Percentiles rank a stretch among this genome's conserved stretches.
Evolutionary conservation across 1,284 basidiomycete species (phyloP).

Genomic region (Pseudozyma pruni): DNA sequence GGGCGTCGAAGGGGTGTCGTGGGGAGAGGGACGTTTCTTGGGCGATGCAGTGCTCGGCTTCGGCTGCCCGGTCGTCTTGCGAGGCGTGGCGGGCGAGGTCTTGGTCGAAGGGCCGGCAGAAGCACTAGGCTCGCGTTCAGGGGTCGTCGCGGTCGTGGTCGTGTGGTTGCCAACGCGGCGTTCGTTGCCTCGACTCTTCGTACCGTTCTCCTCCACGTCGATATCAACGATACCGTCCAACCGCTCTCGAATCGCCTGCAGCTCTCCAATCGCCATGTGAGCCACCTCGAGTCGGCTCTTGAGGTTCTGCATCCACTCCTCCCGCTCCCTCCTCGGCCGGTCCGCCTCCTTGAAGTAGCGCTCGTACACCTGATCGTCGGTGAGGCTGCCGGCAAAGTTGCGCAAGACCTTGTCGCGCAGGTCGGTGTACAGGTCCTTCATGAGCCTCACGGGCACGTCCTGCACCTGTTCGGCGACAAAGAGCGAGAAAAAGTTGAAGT

Average conservation of each 20-base stretch:
- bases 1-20: neutral
- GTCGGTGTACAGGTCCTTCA: constrained; percentile 8
- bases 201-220: neutral
- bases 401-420: constrained; percentile 1
- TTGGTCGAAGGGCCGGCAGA: neutral
- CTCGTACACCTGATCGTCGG: constrained; percentile 17
- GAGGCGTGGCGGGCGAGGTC: neutral
- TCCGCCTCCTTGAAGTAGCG: constrained; percentile 22
- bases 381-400: neutral
- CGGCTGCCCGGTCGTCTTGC: neutral
- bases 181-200: neutral
- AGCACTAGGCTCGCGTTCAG: too few relatives aligned
- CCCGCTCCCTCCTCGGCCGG: constrained; percentile 9
- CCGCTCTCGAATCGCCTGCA: neutral
- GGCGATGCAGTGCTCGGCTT: neutral
- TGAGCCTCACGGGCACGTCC: constrained; percentile 2
- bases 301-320: constrained; percentile 1
- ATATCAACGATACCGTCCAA: neutral
- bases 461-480: constrained; percentile 7
- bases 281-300: neutral
- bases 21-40: neutral
- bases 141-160: too few relatives aligned
- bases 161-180: too few relatives aligned
- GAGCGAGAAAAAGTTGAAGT: constrained; percentile 25
- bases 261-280: neutral